Base-by-base conservation (phyloP, 129 eudicot genomes). In the Glebionis coronaria region DNA sequence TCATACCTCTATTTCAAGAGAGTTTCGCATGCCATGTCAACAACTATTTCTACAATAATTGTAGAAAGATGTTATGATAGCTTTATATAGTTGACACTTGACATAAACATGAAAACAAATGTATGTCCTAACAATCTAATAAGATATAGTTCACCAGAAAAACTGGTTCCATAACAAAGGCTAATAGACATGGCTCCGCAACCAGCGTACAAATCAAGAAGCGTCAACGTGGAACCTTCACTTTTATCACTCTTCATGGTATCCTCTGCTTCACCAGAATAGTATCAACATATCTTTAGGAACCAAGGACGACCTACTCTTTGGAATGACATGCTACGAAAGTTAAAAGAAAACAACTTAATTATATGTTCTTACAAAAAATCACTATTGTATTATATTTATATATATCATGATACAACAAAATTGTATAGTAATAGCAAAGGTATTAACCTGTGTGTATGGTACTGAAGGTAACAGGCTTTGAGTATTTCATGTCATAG, bases 101-200 rank as follows among this genome's bases (percentile, higher is more conserved):
- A n/a, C n/a, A n/a, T n/a, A n/a, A n/a, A n/a, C n/a, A n/a, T n/a
- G n/a, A n/a, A n/a, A n/a, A n/a, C n/a, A n/a, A n/a, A n/a, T n/a
- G n/a, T n/a, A n/a, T n/a, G n/a, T n/a, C n/a, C n/a, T n/a, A n/a
- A n/a, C n/a, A n/a, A n/a, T n/a, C n/a, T n/a, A n/a, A n/a, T n/a
- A n/a, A n/a, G n/a, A n/a, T n/a, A n/a, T n/a, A n/a, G n/a, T n/a
- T n/a, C n/a, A n/a, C n/a, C n/a, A n/a, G n/a, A n/a, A n/a, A n/a
- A n/a, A n/a, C n/a, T n/a, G n/a, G 86, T 68, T n/a, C 90, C 90
- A 42, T 74, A 69, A 64, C 83, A 78, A 19, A 84, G 82, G 15
- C 90, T 85, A 3, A 85, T 78, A 21, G 90, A 84, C 83, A 84
- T 81, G 5, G 84, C 90, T 52, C 90, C 90, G 68, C 90, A 84